Evolutionary conservation across 2,329 filamentous ascomycete species (phyloP).

Genomic region (Ascochyta pisi): DNA sequence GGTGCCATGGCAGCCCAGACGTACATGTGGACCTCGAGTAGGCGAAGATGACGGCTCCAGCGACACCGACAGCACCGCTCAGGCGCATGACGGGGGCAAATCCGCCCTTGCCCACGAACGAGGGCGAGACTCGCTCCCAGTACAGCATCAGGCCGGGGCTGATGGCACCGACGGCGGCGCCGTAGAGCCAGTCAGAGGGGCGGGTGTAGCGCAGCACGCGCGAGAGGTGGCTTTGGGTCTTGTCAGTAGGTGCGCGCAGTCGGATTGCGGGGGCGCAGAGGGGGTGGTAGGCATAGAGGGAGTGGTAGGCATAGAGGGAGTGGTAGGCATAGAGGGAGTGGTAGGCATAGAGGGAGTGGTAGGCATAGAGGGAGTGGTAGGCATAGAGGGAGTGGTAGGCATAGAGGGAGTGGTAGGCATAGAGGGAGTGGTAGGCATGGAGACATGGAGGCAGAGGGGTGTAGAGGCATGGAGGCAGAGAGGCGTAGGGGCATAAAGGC

Average conservation of each 20-base stretch:
- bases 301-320: too few species aligned
- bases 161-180: slow-evolving; percentile 70
- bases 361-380: too few species aligned
- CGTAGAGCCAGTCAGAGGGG: slow-evolving; percentile 79
- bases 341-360: too few species aligned
- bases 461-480: too few species aligned
- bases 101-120: slow-evolving; percentile 80
- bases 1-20: slow-evolving; percentile 47
- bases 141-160: slow-evolving; percentile 76
- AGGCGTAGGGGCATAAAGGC: slow-evolving; percentile 39
- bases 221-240: slow-evolving; percentile 75
- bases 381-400: too few species aligned
- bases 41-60: slow-evolving; percentile 82
- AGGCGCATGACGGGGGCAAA: slow-evolving; percentile 86
- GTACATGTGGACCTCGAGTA: slow-evolving; percentile 85
- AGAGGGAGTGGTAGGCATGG: background rate
- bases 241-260: slow-evolving; percentile 29
- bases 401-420: too few species aligned
- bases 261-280: slow-evolving; percentile 1
- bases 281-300: background rate
- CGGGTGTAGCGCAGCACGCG: slow-evolving; percentile 89
- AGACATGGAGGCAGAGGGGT: too few species aligned
- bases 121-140: slow-evolving; percentile 86
- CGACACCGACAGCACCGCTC: slow-evolving; percentile 72
- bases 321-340: too few species aligned